Base-by-base conservation (phyloP, 2,329 filamentous ascomycete genomes). In the Sclerotinia subarctica region DNA sequence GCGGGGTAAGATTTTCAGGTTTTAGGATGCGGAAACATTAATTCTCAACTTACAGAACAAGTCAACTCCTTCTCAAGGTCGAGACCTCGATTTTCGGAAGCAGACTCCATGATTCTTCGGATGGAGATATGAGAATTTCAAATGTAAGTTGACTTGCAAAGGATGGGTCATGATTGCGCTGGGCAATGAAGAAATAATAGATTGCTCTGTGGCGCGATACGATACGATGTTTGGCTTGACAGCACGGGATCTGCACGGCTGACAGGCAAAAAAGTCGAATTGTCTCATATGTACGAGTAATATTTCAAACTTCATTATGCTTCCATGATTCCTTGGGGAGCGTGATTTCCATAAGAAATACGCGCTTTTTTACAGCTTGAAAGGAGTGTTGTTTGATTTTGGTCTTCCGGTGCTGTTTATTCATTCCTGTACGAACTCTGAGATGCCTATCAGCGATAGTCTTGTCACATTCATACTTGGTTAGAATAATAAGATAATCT, bases 21-120 rank as follows among this genome's bases (percentile, higher is more conserved):
- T 66, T 51, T 51, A 11, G 64, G 56, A n/a, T 68, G 54, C 54
- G 15, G 62, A 42, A 19, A 46, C 47, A 42, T 62, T 29, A 26
- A 42, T 44, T 10, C 44, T 69, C 65, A 53, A 87, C 91, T 81
- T 85, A 97, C 94, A 78, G 94, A 96, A 82, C 94, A 98, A 66
- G 90, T 94, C 81, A 98, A 83, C 85, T 99, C 95, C 80, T 90
- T 94, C 82, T 97, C 95, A 74, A 97, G 84, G 79, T 96, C 92
- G 76, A 88, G 79, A 69, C 80, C 82, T 70, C 81, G 79, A 74
- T 81, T 83, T 76, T 82, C 79, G 72, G 82, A 78, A 75, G 83
- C 83, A 84, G 86, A 63, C 5, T 26, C 56, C 65, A 67, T 67
- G 46, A 32, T 86, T 83, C 52, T 66, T 67, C 59, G 66, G 35